Evolutionary conservation across 164 flowering plant species (phyloP).

Genomic region (Brasenia schreberi): DNA sequence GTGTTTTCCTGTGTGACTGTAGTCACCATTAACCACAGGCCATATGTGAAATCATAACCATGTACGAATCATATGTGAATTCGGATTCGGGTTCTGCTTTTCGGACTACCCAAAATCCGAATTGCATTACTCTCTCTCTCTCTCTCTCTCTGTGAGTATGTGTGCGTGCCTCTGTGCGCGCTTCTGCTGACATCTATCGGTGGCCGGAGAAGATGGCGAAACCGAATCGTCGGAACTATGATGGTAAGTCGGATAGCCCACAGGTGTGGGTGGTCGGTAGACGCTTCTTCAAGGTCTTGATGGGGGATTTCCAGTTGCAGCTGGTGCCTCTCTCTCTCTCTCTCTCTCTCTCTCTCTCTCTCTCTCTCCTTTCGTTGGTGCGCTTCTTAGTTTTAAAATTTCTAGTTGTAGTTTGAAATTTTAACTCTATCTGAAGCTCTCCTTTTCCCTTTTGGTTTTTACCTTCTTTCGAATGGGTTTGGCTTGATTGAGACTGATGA

Average conservation of each 20-base stretch:
- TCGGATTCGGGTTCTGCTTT: too few species aligned
- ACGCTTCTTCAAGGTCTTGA: slow-evolving; percentile 4
- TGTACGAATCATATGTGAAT: too few species aligned
- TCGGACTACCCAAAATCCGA: too few species aligned
- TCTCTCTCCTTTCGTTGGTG: not conserved
- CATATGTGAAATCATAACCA: too few species aligned
- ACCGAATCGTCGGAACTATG: not conserved
- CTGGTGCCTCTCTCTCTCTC: slow-evolving; percentile 1
- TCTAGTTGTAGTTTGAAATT: not conserved
- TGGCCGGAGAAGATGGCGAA: slow-evolving; percentile 1
- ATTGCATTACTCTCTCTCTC: not conserved
- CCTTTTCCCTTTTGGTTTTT: too few species aligned
- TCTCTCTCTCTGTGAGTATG: not conserved
- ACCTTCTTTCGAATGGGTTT: too few species aligned
- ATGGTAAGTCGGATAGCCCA: not conserved
- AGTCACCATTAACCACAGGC: too few species aligned
- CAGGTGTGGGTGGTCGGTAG: too few species aligned
- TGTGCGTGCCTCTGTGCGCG: not conserved
- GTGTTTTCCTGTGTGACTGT: too few species aligned
- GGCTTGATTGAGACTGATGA: too few species aligned
- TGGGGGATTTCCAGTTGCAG: not conserved
- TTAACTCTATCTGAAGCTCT: not conserved
- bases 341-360: not conserved
- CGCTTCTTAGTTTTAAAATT: not conserved
- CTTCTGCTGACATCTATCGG: not conserved